These are phyloP conservation scores for Lyophyllum atratum DNA, from an alignment of 768 basidiomycete species.

Conservation along the genomic window DNA sequence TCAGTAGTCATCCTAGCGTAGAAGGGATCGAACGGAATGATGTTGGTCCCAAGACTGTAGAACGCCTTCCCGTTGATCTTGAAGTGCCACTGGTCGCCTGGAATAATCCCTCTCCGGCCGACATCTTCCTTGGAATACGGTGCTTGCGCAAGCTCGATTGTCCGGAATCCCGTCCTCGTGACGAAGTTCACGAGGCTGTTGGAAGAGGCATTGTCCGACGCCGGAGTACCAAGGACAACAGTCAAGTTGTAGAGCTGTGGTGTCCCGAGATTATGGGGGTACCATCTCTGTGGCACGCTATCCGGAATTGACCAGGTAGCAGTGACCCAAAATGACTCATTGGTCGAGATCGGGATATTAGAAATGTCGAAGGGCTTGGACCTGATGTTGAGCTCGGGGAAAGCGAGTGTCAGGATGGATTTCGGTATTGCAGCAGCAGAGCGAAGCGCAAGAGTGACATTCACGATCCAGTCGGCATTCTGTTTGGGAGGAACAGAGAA, in stretches of 20 bases:
- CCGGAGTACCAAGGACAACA: constrained; percentile 34
- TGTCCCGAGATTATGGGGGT: constrained; percentile 53
- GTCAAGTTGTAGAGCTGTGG: constrained; percentile 57
- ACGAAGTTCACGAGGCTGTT: constrained; percentile 35
- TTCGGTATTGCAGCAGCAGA: constrained; percentile 36
- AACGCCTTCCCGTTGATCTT: constrained; percentile 58
- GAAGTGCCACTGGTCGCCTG: constrained; percentile 65
- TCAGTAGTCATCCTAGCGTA: constrained; percentile 52
- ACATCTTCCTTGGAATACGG: constrained; percentile 48
- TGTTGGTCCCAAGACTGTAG: constrained; percentile 56
- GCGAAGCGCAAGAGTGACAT: constrained; percentile 51
- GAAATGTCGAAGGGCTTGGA: constrained; percentile 33
- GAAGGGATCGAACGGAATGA: constrained; percentile 65
- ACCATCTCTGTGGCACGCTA: constrained; percentile 50
- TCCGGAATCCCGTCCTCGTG: constrained; percentile 59
- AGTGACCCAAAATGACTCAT: constrained; percentile 39
- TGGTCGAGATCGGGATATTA: constrained; percentile 22
- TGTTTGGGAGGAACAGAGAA: constrained; percentile 45
- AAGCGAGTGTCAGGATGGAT: constrained; percentile 41
- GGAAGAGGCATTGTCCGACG: constrained; percentile 3
- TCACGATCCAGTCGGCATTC: constrained; percentile 55
- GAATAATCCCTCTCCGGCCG: constrained; percentile 48
- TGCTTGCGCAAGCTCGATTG: constrained; percentile 52
- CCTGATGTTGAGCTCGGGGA: constrained; percentile 47
- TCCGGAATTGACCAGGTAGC: constrained; percentile 50